Evolutionary conservation across 108 stramenopile species (phyloP).

Genomic region (Nannochloropsis salina): DNA sequence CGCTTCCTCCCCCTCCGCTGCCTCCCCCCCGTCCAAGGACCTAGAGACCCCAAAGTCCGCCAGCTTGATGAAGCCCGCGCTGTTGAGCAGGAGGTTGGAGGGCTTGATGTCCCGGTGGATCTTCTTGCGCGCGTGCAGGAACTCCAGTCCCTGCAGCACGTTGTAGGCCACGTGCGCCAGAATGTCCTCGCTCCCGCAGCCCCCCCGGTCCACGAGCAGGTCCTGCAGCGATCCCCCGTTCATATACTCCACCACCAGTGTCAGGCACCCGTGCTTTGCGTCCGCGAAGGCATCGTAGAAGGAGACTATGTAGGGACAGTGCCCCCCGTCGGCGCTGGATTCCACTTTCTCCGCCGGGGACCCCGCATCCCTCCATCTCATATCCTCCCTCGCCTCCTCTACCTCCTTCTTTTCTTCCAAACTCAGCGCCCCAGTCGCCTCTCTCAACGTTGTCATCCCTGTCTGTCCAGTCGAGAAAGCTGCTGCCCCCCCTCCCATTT

Average conservation of each 20-base stretch:
- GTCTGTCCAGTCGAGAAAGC: neutral
- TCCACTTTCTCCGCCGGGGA: neutral
- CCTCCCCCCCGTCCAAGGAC: slow-evolving; percentile 41
- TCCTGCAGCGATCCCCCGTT: slow-evolving; percentile 57
- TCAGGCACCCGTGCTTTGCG: neutral
- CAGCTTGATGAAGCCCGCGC: slow-evolving; percentile 49
- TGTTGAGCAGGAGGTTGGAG: slow-evolving; percentile 55
- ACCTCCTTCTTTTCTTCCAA: too few species aligned
- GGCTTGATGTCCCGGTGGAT: slow-evolving; percentile 67
- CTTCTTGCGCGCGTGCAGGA: slow-evolving; percentile 51
- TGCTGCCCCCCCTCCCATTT: neutral
- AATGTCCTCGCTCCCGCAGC: slow-evolving; percentile 48
- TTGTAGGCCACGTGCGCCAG: slow-evolving; percentile 54
- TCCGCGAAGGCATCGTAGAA: neutral
- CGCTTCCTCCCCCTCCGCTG: slow-evolving; percentile 29
- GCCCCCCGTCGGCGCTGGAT: neutral
- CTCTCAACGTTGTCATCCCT: neutral
- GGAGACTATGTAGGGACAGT: neutral
- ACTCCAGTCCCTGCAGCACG: slow-evolving; percentile 50
- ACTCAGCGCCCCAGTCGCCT: neutral
- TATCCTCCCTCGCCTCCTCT: too few species aligned
- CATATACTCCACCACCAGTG: slow-evolving; percentile 53
- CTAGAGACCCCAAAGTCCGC: slow-evolving; percentile 58
- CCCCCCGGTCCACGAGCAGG: slow-evolving; percentile 44
- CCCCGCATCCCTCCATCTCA: neutral